Conservation (phyloP, 1,284 basidiomycete species). For the Tilletiaria anomala region DNA sequence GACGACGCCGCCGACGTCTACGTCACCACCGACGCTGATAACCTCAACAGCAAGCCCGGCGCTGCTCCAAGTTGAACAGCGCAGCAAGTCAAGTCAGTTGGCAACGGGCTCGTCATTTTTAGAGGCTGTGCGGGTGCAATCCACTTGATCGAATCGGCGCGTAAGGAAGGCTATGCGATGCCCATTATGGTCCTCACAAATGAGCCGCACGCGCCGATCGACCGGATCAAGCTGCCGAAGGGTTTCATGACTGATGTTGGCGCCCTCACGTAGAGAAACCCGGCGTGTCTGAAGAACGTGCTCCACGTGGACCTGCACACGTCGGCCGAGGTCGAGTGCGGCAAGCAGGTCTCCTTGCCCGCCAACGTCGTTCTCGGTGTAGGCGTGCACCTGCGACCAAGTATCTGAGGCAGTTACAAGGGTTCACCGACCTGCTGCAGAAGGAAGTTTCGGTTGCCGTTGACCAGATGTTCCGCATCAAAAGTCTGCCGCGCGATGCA, state of each 20-base stretch:
- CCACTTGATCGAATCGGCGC: slow-evolving; percentile 64
- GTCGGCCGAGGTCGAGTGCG: slow-evolving; percentile 42
- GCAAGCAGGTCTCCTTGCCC: slow-evolving; percentile 47
- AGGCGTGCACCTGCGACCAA: slow-evolving; percentile 74
- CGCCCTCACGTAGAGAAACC: slow-evolving; percentile 60
- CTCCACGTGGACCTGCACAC: slow-evolving; percentile 62
- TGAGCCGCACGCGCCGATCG: slow-evolving; percentile 70
- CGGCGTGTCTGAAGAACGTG: slow-evolving; percentile 62
- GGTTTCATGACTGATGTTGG: slow-evolving; percentile 60
- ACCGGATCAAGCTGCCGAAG: slow-evolving; percentile 82
- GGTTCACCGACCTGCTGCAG: slow-evolving; percentile 38
- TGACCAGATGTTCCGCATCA: slow-evolving; percentile 61
- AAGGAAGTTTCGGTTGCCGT: slow-evolving; percentile 57
- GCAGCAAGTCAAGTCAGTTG: slow-evolving; percentile 25
- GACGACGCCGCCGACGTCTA: slow-evolving; percentile 58
- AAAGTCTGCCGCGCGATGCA: slow-evolving; percentile 44
- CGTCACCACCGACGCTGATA: slow-evolving; percentile 58
- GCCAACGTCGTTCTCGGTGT: slow-evolving; percentile 78
- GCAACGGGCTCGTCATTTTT: slow-evolving; percentile 63
- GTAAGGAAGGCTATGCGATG: slow-evolving; percentile 65
- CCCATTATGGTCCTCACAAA: slow-evolving; percentile 65
- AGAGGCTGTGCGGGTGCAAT: slow-evolving; percentile 70
- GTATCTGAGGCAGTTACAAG: slow-evolving; percentile 59
- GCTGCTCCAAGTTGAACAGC: slow-evolving; percentile 18
- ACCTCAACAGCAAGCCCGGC: slow-evolving; percentile 45